Evolutionary conservation across 2,329 filamentous ascomycete species (phyloP), one percentile per base, ranked within the genome.

Genomic region (Cladophialophora exuberans): DNA sequence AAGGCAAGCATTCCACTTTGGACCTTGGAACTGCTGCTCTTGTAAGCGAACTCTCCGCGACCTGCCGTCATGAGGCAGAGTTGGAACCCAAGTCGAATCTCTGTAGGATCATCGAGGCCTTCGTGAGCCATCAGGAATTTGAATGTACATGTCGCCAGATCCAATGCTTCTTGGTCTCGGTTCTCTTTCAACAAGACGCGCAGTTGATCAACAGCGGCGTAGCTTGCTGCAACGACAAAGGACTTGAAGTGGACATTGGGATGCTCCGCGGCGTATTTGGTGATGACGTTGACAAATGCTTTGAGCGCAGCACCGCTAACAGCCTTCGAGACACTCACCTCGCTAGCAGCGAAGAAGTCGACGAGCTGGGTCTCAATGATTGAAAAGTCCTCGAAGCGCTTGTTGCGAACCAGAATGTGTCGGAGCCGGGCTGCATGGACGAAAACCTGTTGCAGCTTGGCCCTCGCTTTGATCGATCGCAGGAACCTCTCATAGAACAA

Each of bases 401-500:
- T 71, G 59, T 71, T 70, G 6, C 67, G 61, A 0, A 47, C 58
- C 57, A 71, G 69, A 11, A 71, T 58, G 22, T 60, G 61, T 26
- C 62, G 57, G 10, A 73, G 62, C 11, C 64, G 62, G 39, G 70
- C 66, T 5, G 70, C 69, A 31, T 66, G 57, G 6, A 66, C 61
- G 15, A 73, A 42, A 1, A 69, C 69, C 1, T 68, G 64, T 48
- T 71, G 61, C 43, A 73, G 65, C 45, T 72, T 68, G 33, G 69
- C 35, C 28, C 52, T 66, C 13, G 65, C 60, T 6, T 66, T 63
- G 22, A 72, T 64, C 20, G 65, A 68, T 46, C 66, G 67, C 17
- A 69, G 60, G 62, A 73, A 74, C 7, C 68, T 62, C 54, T 71
- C 71, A 57, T 75, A 76, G n/a, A 73, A 69, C 18, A 70, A 63